These are phyloP conservation scores for Macroventuria anomochaeta DNA, from an alignment of 2,329 filamentous ascomycete species.

Conservation along the genomic window DNA sequence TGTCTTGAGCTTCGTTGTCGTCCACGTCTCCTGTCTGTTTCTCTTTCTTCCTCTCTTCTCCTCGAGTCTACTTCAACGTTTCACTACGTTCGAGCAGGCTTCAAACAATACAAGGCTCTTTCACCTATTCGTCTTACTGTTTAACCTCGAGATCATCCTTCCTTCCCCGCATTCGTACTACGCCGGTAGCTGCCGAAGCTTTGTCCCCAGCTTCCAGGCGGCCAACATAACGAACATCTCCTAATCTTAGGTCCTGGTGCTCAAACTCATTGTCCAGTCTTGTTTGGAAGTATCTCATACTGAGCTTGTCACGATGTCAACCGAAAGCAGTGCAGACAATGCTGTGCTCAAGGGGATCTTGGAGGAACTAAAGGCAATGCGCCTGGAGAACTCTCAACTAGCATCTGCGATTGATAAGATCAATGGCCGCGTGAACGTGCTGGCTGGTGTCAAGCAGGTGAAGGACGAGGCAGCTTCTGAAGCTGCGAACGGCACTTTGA, in stretches of 20 bases:
- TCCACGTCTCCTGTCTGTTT: constrained; percentile 12
- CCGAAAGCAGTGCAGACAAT: constrained; percentile 40
- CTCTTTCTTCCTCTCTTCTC: constrained; percentile 14
- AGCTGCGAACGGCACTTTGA: constrained; percentile 30
- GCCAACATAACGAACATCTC: constrained; percentile 7
- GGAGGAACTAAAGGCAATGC: constrained; percentile 60
- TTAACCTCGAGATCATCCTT: background rate
- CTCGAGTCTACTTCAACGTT: constrained; percentile 17
- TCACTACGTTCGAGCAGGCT: constrained; percentile 13
- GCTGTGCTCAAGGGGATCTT: constrained; percentile 62
- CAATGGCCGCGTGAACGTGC: constrained; percentile 66
- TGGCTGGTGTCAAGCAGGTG: constrained; percentile 65
- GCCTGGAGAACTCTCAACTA: constrained; percentile 62
- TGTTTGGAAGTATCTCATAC: constrained; percentile 9
- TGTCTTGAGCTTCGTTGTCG: constrained; percentile 19
- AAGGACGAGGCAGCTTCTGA: constrained; percentile 55
- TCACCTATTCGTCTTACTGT: background rate
- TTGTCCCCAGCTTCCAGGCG: constrained; percentile 6
- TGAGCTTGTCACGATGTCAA: constrained; percentile 35
- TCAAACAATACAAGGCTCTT: background rate
- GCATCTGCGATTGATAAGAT: constrained; percentile 65
- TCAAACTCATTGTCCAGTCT: constrained; percentile 1
- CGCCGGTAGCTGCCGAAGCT: constrained; percentile 18
- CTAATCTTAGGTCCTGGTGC: constrained; percentile 1
- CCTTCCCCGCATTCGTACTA: constrained; percentile 19